These are phyloP conservation scores for Pestalotiopsis sp. DNA, from an alignment of 2,329 filamentous ascomycete species.

Conservation along the genomic window DNA sequence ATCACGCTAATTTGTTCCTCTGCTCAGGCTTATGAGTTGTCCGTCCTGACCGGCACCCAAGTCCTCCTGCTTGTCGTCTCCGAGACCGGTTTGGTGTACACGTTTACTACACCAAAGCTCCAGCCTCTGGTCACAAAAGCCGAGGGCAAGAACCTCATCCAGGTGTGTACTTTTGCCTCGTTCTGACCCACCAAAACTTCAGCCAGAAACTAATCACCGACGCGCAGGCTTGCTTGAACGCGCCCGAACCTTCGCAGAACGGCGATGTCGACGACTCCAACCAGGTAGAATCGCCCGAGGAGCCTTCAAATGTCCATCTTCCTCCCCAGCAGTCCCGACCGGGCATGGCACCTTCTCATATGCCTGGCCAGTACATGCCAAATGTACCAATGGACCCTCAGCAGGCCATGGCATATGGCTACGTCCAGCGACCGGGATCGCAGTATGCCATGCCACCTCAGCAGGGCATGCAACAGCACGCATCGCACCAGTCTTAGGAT, in stretches of 20 bases:
- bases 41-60: slow-evolving; percentile 96
- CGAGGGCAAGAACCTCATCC: slow-evolving; percentile 98
- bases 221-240: slow-evolving; percentile 87
- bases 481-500: slow-evolving; percentile 73
- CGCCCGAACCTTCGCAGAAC: slow-evolving; percentile 83
- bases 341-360: slow-evolving; percentile 70
- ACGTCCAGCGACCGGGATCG: slow-evolving; percentile 73
- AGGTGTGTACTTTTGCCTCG: slow-evolving; percentile 57
- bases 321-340: slow-evolving; percentile 66
- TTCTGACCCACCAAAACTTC: neutral
- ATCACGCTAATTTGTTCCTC: slow-evolving; percentile 22
- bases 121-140: slow-evolving; percentile 98
- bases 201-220: slow-evolving; percentile 14
- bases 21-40: slow-evolving; percentile 88
- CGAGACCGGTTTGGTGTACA: slow-evolving; percentile 96
- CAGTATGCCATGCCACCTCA: slow-evolving; percentile 81
- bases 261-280: slow-evolving; percentile 78
- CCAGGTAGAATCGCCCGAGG: slow-evolving; percentile 88
- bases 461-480: slow-evolving; percentile 78
- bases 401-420: slow-evolving; percentile 81
- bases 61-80: slow-evolving; percentile 95
- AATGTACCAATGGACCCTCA: slow-evolving; percentile 73
- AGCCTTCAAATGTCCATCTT: slow-evolving; percentile 76
- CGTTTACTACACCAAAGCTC: slow-evolving; percentile 97
- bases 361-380: slow-evolving; percentile 66